phyloP scores from a whole-genome alignment of 2,329 filamentous ascomycete species.

The Exutisphaerella laricina region DNA sequence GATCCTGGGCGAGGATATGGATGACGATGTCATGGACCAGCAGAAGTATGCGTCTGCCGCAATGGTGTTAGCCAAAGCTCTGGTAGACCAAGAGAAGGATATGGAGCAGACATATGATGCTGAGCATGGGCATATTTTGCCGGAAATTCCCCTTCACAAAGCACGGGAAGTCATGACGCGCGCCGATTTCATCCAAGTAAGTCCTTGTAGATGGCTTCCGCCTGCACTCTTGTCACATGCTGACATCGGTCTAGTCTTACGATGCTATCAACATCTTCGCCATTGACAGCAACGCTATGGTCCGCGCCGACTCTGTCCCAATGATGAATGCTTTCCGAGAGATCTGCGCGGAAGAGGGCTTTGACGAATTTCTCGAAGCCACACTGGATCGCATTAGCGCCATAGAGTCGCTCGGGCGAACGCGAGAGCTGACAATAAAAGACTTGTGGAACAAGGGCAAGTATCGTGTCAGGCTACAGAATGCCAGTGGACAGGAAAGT shows the following conservation, averaged over 20 bases:
- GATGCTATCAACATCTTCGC: constrained; percentile 94
- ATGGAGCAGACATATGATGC: constrained; percentile 58
- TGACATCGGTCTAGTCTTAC: constrained; percentile 69
- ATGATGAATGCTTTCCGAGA: constrained; percentile 91
- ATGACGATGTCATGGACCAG: constrained; percentile 97
- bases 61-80: constrained; percentile 84
- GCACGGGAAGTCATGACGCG: constrained; percentile 92
- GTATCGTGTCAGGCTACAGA: constrained; percentile 58
- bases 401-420: constrained; percentile 88
- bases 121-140: constrained; percentile 66
- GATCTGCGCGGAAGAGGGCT: constrained; percentile 71
- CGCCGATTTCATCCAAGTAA: constrained; percentile 72
- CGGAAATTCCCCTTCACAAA: constrained; percentile 72
- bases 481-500: constrained; percentile 44
- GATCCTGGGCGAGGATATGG: constrained; percentile 71
- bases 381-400: constrained; percentile 82
- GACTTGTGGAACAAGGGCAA: constrained; percentile 80
- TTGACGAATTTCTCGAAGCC: constrained; percentile 73
- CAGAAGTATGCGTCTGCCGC: constrained; percentile 93
- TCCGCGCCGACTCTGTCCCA: constrained; percentile 87
- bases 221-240: background rate
- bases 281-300: constrained; percentile 79
- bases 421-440: constrained; percentile 92
- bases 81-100: constrained; percentile 77
- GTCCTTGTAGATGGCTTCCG: background rate